Evolutionary conservation across 2,329 filamentous ascomycete species (phyloP), one percentile per base, ranked within the genome.

Genomic region (Diaporthe caulivora): DNA sequence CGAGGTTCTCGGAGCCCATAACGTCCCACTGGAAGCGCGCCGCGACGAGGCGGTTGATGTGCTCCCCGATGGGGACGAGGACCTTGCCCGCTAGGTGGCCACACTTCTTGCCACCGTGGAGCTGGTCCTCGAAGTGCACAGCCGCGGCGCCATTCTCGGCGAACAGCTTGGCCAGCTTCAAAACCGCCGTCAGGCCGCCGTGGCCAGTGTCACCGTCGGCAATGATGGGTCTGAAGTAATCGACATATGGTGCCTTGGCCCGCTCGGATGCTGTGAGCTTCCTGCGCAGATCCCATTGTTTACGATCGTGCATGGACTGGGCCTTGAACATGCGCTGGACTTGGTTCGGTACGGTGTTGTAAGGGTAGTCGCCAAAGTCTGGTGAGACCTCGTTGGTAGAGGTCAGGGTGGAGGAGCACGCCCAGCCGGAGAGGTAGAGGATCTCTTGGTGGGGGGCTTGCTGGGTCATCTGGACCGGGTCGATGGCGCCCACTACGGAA

Each of bases 401-500:
- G 5, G 96, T 98, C 58, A 99, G 87, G 26, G 98, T 91, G 0
- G 95, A 96, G 0, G 96, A 98, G 85, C 97, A 98, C 7, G 97
- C 97, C 97, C 97, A 99, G 75, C 97, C 97, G 0, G 95, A 98
- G 76, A 99, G 88, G 84, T 99, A 99, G 58, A 99, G 89, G 24
- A 98, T 94, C 82, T 99, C 96, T 82, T 98, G 97, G 84, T 98
- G 94, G 8, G 94, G 91, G 21, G 97, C 97, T 86, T 98, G 97
- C 83, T 99, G 97, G 64, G 97, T 98, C 97, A 99, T 98, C 85
- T 99, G 97, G 15, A 98, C 92, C n/a, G 97, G 97, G 81, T 99
- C 97, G 84, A 99, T 97, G 74, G 95, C 97, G 78, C 97, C 97
- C 93, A 99, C 94, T 96, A 75, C 40, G 72, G 0, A 70, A 8